Evolutionary conservation across 202 grass and related monocot genomes (phyloP).

Genomic region (Setaria italica): DNA sequence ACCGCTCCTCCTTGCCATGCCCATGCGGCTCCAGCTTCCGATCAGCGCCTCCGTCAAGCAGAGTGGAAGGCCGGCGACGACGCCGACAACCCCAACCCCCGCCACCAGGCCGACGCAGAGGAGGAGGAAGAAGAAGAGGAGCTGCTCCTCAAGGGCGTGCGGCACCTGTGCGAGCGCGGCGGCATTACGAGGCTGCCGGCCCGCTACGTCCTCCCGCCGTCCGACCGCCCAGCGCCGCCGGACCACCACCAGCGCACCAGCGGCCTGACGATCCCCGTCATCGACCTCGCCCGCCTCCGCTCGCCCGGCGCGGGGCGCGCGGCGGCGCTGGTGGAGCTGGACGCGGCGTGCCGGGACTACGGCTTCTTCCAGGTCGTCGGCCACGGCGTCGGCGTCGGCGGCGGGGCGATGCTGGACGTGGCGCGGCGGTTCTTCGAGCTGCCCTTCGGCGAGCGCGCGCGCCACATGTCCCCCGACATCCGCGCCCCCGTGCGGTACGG

Average conservation of each 20-base stretch:
- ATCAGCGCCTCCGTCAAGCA: not conserved
- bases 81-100: not conserved
- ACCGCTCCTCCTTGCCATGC: not conserved
- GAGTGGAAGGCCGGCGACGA: not conserved
- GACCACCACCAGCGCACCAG: not conserved
- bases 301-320: constrained; percentile 25
- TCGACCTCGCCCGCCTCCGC: constrained; percentile 59
- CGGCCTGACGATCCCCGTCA: constrained; percentile 42
- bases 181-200: constrained; percentile 52
- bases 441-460: constrained; percentile 38
- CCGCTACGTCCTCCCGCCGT: constrained; percentile 62
- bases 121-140: not conserved
- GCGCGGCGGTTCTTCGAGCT: constrained; percentile 69
- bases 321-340: constrained; percentile 42
- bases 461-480: constrained; percentile 64
- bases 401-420: constrained; percentile 44
- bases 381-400: constrained; percentile 29
- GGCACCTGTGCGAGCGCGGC: constrained; percentile 60
- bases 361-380: constrained; percentile 84
- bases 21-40: not conserved
- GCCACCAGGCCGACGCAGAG: not conserved
- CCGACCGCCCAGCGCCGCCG: constrained; percentile 49
- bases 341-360: constrained; percentile 63
- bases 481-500: constrained; percentile 60
- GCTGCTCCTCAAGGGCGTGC: constrained; percentile 62